These are phyloP conservation scores for Calonectria leucothoes DNA, from an alignment of 2,329 filamentous ascomycete species.

Conservation along the genomic window DNA sequence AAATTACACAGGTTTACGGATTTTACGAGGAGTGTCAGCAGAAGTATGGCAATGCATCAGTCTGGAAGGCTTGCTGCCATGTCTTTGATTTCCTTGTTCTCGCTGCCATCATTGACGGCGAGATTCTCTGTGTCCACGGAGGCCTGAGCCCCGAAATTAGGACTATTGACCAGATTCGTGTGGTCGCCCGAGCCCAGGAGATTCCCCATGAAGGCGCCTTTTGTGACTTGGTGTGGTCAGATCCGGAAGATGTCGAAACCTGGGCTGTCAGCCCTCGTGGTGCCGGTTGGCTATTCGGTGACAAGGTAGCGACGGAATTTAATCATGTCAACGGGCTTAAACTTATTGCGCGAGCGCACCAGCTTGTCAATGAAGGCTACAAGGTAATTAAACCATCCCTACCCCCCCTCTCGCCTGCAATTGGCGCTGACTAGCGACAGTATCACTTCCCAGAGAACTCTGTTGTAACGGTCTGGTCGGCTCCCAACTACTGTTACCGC, in stretches of 20 bases:
- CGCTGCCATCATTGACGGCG: conserved; percentile 96
- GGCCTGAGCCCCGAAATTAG: conserved; percentile 91
- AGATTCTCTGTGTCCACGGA: conserved; percentile 98
- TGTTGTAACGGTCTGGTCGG: conserved; percentile 98
- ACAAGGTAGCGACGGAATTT: conserved; percentile 97
- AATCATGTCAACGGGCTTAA: conserved; percentile 96
- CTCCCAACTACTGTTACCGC: conserved; percentile 94
- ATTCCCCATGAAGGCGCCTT: conserved; percentile 99
- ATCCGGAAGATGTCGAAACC: conserved; percentile 96
- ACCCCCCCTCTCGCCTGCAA: background rate
- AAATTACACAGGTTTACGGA: conserved; percentile 98
- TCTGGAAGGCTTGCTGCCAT: conserved; percentile 99
- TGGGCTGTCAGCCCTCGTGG: conserved; percentile 95
- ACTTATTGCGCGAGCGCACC: conserved; percentile 96
- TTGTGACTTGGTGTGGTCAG: conserved; percentile 98
- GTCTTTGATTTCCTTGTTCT: conserved; percentile 99
- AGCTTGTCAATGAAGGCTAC: conserved; percentile 97
- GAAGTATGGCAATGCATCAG: conserved; percentile 98
- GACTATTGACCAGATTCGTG: conserved; percentile 98
- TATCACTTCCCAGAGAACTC: conserved; percentile 97
- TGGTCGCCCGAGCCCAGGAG: conserved; percentile 96
- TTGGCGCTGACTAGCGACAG: conserved; percentile 55
- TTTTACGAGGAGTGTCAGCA: conserved; percentile 99
- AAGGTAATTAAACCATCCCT: conserved; percentile 69
- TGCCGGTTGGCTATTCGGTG: conserved; percentile 97